phyloP scores from a whole-genome alignment of 2,329 filamentous ascomycete species.

The Zasmidium cellare region DNA sequence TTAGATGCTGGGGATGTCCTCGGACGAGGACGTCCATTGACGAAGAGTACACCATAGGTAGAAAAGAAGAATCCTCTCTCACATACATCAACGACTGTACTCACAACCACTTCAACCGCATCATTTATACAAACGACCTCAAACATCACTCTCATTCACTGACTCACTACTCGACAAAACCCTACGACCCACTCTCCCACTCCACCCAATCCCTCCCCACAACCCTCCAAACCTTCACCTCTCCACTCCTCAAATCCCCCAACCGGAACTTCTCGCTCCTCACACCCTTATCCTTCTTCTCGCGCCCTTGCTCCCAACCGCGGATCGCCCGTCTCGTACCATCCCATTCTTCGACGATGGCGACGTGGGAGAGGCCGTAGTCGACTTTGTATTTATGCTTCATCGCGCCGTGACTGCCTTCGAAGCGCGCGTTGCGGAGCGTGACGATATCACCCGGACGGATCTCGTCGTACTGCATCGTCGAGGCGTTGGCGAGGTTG shows the following conservation, averaged over 20 bases:
- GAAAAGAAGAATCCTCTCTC: too few species aligned
- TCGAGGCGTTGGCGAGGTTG: conserved; percentile 91
- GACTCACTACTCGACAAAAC: too few species aligned
- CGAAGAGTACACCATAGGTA: too few species aligned
- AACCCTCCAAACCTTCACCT: conserved; percentile 96
- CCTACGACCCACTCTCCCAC: conserved; percentile 58
- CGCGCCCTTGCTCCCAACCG: conserved; percentile 91
- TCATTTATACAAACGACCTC: neutral
- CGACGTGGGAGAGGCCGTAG: conserved; percentile 74
- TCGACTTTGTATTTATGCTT: conserved; percentile 90
- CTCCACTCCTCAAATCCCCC: conserved; percentile 85
- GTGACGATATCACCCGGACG: conserved; percentile 88
- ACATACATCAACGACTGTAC: too few species aligned
- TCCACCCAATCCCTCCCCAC: conserved; percentile 92
- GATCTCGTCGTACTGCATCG: conserved; percentile 88
- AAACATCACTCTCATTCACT: too few species aligned
- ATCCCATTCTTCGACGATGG: conserved; percentile 92
- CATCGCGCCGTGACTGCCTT: conserved; percentile 84
- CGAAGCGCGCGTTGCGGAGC: conserved; percentile 89
- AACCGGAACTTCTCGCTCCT: conserved; percentile 93
- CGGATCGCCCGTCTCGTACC: conserved; percentile 97
- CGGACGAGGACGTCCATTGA: too few species aligned
- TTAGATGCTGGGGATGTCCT: too few species aligned
- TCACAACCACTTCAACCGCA: too few species aligned
- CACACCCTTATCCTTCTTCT: conserved; percentile 78